phyloP scores from a whole-genome alignment of 192 early-diverging fungal genomes.

The Gryganskiella cystojenkinii region DNA sequence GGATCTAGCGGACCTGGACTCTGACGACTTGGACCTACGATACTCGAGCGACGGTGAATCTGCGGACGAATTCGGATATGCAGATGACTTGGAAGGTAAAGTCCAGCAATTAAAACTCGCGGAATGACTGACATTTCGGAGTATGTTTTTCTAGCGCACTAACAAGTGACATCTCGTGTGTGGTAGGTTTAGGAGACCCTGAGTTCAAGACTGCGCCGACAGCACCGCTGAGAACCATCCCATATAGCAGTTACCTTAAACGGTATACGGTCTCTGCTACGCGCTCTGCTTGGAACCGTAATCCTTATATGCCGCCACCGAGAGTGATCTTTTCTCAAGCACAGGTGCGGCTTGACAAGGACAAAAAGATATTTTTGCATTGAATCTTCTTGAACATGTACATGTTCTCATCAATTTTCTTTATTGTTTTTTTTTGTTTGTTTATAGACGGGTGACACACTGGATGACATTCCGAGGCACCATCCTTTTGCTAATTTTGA shows the following conservation, averaged over 20 bases:
- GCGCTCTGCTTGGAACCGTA: conserved; percentile 20
- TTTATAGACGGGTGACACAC: conserved; percentile 23
- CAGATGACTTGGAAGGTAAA: conserved; percentile 23
- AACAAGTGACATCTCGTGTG: no score
- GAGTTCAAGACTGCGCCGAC: conserved; percentile 29
- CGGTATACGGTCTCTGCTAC: conserved; percentile 53
- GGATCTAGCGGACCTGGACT: conserved; percentile 19
- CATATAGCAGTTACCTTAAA: conserved; percentile 67
- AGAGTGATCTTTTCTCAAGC: conserved; percentile 53
- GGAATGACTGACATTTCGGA: neutral
- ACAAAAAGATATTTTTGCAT: no score
- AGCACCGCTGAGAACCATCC: conserved; percentile 58
- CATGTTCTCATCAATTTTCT: neutral
- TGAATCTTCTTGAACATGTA: neutral
- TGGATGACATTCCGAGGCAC: conserved; percentile 39
- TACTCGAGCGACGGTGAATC: conserved; percentile 30
- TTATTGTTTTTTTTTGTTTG: neutral
- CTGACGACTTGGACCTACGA: conserved; percentile 33
- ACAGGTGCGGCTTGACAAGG: no score
- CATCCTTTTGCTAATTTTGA: conserved; percentile 40
- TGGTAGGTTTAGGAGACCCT: conserved; percentile 13
- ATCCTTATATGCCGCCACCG: conserved; percentile 62
- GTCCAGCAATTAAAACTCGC: neutral
- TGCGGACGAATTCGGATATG: conserved; percentile 17
- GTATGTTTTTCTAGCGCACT: neutral